These are phyloP conservation scores for Hypoxylon sp. DNA, from an alignment of 2,329 filamentous ascomycete genomes.

Conservation along the genomic window DNA sequence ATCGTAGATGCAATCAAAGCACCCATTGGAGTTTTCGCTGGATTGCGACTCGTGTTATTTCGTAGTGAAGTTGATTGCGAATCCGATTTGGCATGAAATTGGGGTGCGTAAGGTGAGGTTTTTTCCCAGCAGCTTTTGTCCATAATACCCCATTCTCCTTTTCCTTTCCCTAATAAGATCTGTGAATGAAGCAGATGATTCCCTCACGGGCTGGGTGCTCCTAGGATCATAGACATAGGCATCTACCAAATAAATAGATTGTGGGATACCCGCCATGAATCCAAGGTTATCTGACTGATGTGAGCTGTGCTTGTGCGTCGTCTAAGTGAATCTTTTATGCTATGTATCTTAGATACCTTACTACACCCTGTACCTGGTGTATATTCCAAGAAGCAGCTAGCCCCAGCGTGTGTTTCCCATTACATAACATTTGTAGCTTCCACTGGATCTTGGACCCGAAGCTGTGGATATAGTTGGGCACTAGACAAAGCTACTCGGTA, in stretches of 20 bases:
- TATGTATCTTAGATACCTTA: not conserved
- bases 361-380: too few relatives aligned
- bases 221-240: not conserved
- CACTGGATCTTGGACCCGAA: slow-evolving; percentile 2
- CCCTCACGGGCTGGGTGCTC: slow-evolving; percentile 6
- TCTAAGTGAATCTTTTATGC: not conserved
- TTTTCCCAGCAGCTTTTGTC: not conserved
- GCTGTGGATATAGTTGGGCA: slow-evolving; percentile 21
- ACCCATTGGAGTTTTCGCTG: slow-evolving; percentile 9
- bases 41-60: slow-evolving; percentile 9
- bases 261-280: not conserved
- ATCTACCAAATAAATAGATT: slow-evolving; percentile 10
- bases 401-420: not conserved
- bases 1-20: slow-evolving; percentile 32
- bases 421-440: not conserved
- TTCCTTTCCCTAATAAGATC: slow-evolving; percentile 9
- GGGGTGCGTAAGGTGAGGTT: slow-evolving; percentile 30
- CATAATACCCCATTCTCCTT: slow-evolving; percentile 21
- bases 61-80: slow-evolving; percentile 1
- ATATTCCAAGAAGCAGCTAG: not conserved
- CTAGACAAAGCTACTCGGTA: slow-evolving; percentile 33
- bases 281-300: not conserved
- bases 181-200: not conserved
- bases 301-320: not conserved
- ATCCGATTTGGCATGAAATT: slow-evolving; percentile 4